phyloP scores from a whole-genome alignment of 225 moss, liverwort and hornwort genomes.

The Marchantia paleacea region DNA sequence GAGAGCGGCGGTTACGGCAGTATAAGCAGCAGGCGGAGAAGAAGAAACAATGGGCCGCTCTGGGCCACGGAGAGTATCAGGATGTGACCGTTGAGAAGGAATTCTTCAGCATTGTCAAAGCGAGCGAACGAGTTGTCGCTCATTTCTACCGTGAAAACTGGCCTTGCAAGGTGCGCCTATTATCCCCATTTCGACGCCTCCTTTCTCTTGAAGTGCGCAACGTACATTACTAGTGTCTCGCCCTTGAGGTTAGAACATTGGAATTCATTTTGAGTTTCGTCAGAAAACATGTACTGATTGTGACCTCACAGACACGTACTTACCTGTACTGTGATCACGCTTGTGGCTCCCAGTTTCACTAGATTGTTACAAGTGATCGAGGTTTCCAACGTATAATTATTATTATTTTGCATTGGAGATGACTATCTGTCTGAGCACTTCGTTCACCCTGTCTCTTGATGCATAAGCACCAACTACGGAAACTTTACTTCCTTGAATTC shows the following conservation, averaged over 20 bases:
- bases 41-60: constrained; percentile 82
- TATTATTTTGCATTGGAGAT: too few relatives aligned
- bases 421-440: too few relatives aligned
- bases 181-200: not conserved
- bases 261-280: too few relatives aligned
- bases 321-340: too few relatives aligned
- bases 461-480: too few relatives aligned
- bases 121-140: constrained; percentile 85
- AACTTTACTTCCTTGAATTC: too few relatives aligned
- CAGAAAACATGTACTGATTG: too few relatives aligned
- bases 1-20: constrained; percentile 78
- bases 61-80: constrained; percentile 91
- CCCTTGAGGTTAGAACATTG: not conserved
- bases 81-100: constrained; percentile 89
- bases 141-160: constrained; percentile 97
- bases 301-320: too few relatives aligned
- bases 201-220: not conserved
- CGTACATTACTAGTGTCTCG: not conserved
- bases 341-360: too few relatives aligned
- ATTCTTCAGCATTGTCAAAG: constrained; percentile 86
- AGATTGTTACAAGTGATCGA: too few relatives aligned
- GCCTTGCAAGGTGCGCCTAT: constrained; percentile 77
- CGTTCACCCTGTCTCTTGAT: too few relatives aligned
- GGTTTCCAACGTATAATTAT: too few relatives aligned
- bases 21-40: constrained; percentile 83